Evolutionary conservation across 257 asterid species (phyloP).

Genomic region (Craterostigma plantagineum): DNA sequence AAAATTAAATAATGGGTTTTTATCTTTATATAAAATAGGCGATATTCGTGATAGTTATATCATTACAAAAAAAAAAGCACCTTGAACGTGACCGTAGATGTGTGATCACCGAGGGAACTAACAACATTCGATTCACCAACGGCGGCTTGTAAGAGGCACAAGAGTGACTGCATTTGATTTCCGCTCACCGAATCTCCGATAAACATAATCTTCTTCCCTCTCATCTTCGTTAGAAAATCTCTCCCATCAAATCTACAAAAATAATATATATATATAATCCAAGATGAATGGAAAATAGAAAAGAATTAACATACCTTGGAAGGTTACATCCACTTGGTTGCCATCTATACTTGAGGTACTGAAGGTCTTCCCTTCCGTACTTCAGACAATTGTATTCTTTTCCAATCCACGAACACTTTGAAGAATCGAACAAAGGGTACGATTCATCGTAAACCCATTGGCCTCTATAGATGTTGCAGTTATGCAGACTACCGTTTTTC

Average conservation of each 20-base stretch:
- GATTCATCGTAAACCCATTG: constrained; percentile 29
- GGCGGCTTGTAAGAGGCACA: constrained; percentile 44
- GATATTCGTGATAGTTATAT: too few relatives aligned
- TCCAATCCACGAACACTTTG: constrained; percentile 62
- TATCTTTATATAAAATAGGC: too few relatives aligned
- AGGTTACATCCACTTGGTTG: constrained; percentile 44
- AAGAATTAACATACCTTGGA: constrained; percentile 19
- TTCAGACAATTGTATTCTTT: constrained; percentile 48
- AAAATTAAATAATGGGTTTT: not conserved
- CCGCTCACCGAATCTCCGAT: constrained; percentile 72
- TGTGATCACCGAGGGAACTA: constrained; percentile 7
- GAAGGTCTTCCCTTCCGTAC: constrained; percentile 54
- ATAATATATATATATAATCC: not conserved
- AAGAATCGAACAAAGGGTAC: constrained; percentile 30
- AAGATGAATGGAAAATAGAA: not conserved
- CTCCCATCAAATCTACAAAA: constrained; percentile 32
- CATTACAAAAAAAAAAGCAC: constrained; percentile 6
- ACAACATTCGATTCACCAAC: constrained; percentile 17
- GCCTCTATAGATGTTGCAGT: constrained; percentile 42
- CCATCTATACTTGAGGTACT: constrained; percentile 56
- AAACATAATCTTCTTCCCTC: constrained; percentile 50
- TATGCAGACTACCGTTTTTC: too few relatives aligned
- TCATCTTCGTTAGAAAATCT: constrained; percentile 23
- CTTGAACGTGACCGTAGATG: constrained; percentile 31
- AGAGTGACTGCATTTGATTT: constrained; percentile 41